phyloP scores from a whole-genome alignment of 495 filamentous ascomycete genomes.

The Poronia punctata region DNA sequence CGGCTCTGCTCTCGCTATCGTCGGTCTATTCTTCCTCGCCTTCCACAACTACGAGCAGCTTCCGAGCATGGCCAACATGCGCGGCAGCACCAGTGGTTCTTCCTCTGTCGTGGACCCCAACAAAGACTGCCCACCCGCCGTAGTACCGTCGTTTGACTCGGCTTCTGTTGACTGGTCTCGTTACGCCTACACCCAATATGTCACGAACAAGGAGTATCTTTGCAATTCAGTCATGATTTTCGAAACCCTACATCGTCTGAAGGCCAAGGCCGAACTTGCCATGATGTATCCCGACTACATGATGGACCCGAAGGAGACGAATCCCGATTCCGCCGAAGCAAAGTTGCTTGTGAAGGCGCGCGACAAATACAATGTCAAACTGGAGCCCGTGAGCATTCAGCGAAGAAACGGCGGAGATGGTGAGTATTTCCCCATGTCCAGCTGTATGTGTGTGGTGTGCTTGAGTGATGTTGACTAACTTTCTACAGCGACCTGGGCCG shows the following conservation, averaged over 20 bases:
- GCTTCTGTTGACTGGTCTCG: constrained; percentile 47
- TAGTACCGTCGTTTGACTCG: constrained; percentile 19
- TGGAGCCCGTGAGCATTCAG: constrained; percentile 55
- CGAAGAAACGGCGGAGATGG: constrained; percentile 37
- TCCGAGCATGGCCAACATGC: constrained; percentile 20
- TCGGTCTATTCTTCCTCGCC: constrained; percentile 22
- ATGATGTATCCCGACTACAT: constrained; percentile 58
- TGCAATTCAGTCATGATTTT: constrained; percentile 76
- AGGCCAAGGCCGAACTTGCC: constrained; percentile 56
- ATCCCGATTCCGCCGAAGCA: constrained; percentile 39
- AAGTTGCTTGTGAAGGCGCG: constrained; percentile 53
- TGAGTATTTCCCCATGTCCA: constrained; percentile 14
- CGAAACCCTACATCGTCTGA: constrained; percentile 52
- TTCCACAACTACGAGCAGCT: constrained; percentile 26
- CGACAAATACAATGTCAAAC: constrained; percentile 52
- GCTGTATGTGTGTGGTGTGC: not conserved
- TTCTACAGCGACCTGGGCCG: constrained; percentile 48
- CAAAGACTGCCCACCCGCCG: constrained; percentile 22
- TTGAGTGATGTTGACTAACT: constrained; percentile 7
- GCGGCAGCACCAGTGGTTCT: constrained; percentile 8
- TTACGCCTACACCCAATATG: constrained; percentile 68
- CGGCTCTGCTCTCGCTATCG: constrained; percentile 14
- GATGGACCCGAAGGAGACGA: constrained; percentile 31
- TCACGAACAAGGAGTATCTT: constrained; percentile 58
- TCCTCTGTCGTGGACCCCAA: constrained; percentile 8